These are phyloP conservation scores for Pseudognaphalium luteoalbum DNA, from an alignment of 129 eudicot species.

Conservation along the genomic window DNA sequence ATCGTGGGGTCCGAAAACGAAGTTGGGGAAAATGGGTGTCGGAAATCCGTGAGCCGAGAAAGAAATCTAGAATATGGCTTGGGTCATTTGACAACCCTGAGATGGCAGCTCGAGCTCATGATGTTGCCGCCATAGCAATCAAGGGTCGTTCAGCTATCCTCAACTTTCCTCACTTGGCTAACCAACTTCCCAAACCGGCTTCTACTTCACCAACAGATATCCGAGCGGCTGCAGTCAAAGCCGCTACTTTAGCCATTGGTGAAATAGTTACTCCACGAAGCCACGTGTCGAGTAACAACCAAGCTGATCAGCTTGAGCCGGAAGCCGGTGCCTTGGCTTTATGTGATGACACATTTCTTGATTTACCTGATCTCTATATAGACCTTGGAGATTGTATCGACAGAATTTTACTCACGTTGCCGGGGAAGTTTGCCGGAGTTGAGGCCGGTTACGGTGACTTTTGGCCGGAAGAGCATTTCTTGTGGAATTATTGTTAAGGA, in stretches of 20 bases:
- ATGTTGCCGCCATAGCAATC: constrained; percentile 12
- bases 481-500: constrained; percentile 9
- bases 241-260: constrained; percentile 4
- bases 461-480: constrained; percentile 13
- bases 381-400: constrained; percentile 6
- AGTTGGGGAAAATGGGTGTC: constrained; percentile 17
- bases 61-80: constrained; percentile 12
- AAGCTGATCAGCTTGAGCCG: constrained; percentile 4
- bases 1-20: constrained; percentile 9
- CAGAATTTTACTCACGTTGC: neutral
- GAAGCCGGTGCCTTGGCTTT: neutral
- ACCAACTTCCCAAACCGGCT: constrained; percentile 13
- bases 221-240: constrained; percentile 11
- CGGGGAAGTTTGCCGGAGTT: neutral
- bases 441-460: neutral
- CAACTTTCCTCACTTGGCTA: constrained; percentile 17
- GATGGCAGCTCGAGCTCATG: constrained; percentile 20
- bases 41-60: constrained; percentile 12
- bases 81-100: constrained; percentile 16
- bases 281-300: neutral
- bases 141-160: constrained; percentile 4
- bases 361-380: constrained; percentile 9
- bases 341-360: constrained; percentile 14
- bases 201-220: constrained; percentile 2
- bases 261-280: neutral